phyloP scores from a whole-genome alignment of 768 basidiomycete genomes.

The Russula brevipes region DNA sequence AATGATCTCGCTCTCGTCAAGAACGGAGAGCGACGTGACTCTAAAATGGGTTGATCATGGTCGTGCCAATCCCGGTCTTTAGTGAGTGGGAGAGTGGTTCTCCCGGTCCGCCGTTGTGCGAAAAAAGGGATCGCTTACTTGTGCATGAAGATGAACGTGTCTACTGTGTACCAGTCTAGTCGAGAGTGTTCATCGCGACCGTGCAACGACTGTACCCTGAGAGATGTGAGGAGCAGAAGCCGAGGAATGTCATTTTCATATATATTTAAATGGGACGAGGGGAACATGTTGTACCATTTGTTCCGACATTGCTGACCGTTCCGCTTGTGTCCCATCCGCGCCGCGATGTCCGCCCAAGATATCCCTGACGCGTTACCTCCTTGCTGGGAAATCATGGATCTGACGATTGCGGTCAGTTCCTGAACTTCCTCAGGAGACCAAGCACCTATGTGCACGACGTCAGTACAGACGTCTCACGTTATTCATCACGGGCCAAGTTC shows the following conservation, averaged over 20 bases:
- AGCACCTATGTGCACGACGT: not conserved
- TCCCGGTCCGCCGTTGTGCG: no score
- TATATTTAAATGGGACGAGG: not conserved
- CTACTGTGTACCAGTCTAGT: not conserved
- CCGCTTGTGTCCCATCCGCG: constrained; percentile 12
- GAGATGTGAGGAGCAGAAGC: no score
- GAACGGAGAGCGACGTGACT: constrained; percentile 7
- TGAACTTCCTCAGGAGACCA: constrained; percentile 5
- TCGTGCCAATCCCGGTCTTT: no score
- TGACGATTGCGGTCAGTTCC: constrained; percentile 9
- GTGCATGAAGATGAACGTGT: constrained; percentile 15
- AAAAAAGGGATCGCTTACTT: not conserved
- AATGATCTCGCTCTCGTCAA: constrained; percentile 13
- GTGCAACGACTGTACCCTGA: constrained; percentile 16
- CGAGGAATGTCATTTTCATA: not conserved
- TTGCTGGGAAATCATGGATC: not conserved
- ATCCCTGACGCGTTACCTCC: constrained; percentile 1
- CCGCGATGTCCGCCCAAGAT: constrained; percentile 7
- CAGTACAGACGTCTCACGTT: not conserved
- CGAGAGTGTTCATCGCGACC: constrained; percentile 5
- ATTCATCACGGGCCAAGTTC: not conserved
- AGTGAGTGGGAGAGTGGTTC: no score
- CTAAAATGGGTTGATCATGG: not conserved
- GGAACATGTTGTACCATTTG: constrained; percentile 2
- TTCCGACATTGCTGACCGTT: constrained; percentile 10